phyloP scores from a whole-genome alignment of 148 eudicot species.

The Rheum nobile region DNA sequence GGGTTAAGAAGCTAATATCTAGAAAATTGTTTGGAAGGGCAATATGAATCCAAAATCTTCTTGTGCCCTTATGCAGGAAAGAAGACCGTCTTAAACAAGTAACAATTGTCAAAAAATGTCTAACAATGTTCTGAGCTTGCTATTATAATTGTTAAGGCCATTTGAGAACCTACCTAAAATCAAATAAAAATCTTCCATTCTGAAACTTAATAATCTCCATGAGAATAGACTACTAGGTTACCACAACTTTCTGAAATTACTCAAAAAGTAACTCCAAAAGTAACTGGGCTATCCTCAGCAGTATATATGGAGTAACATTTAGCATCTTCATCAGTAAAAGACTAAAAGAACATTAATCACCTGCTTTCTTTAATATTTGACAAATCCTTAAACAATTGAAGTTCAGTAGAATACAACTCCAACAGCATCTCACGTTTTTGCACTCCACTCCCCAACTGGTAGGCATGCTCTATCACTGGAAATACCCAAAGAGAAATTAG shows the following conservation, averaged over 20 bases:
- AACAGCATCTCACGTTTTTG: conserved; percentile 73
- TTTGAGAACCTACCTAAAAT: not conserved
- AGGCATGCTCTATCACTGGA: conserved; percentile 83
- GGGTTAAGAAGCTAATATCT: not conserved
- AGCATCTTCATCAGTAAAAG: not conserved
- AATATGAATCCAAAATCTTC: not conserved
- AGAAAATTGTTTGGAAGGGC: not conserved
- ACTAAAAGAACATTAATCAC: conserved; percentile 20
- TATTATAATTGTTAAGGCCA: not conserved
- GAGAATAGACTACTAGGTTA: not conserved
- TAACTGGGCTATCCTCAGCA: not conserved
- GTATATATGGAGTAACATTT: not conserved
- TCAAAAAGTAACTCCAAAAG: not conserved
- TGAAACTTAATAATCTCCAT: not conserved
- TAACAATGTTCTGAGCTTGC: not conserved
- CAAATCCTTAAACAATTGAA: conserved; percentile 83
- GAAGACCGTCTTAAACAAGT: not conserved
- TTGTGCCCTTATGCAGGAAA: not conserved
- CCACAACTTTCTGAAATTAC: not conserved
- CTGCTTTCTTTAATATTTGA: conserved; percentile 55
- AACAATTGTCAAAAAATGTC: not conserved
- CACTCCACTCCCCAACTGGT: conserved; percentile 57
- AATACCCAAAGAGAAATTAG: conserved; percentile 8
- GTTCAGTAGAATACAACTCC: conserved; percentile 92
- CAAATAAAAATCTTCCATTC: not conserved